Base-by-base conservation (phyloP, 2,329 filamentous ascomycete genomes). In the Verticillium klebahnii region DNA sequence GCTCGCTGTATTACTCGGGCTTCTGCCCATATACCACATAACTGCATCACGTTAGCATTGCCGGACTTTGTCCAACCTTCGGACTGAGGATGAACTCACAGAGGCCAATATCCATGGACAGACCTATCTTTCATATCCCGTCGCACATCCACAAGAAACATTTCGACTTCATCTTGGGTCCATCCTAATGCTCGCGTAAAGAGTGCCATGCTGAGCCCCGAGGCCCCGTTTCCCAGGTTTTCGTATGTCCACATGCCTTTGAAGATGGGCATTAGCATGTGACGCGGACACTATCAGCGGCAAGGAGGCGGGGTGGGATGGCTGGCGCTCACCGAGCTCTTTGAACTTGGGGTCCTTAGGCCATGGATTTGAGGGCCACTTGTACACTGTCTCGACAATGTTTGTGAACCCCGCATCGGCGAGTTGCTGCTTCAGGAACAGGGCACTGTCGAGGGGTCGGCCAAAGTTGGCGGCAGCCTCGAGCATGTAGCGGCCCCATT, bases 401-500 rank as follows among this genome's bases (percentile, higher is more conserved):
- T 85, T 77, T 55, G 76, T 72, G 64, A 87, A 87, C 0, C 85
- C 85, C 0, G 79, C 82, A 14, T 81, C 79, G 3, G 73, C 70
- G 66, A 86, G 75, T 60, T 78, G 75, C 52, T 74, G 69, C 58
- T 70, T 71, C 40, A 75, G 75, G 0, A 61, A 50, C 0, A 66
- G 65, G 2, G 68, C 70, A 50, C 72, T 74, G 45, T 71, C 65
- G 0, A 71, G 65, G 1, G 71, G 67, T 1, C 75, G 69, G 1
- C 71, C 69, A 17, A 75, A 64, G 5, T 69, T 68, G 2, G 60
- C 62, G 0, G 72, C 71, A 1, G 73, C 69, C 54, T 77, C 67
- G 0, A 75, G 63, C 60, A 77, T 71, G 2, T 68, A 54, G 14
- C 60, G 40, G 0, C 68, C 69, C 74, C 73, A 76, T 60, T 74